Conservation (phyloP, 2,329 filamentous ascomycete species). For the Fusarium tricinctum region DNA sequence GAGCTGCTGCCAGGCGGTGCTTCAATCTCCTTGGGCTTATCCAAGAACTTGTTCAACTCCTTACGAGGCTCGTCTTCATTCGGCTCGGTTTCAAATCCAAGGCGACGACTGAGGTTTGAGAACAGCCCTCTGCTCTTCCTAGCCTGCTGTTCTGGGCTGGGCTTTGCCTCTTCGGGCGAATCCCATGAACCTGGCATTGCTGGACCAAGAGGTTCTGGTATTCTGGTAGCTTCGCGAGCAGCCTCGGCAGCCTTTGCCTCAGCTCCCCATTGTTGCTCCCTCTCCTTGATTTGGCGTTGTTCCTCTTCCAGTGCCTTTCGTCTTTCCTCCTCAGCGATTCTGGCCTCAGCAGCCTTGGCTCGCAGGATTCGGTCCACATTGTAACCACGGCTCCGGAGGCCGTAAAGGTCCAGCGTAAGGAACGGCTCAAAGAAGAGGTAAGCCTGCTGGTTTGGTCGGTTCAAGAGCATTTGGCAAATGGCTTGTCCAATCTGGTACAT, state of each 20-base stretch:
- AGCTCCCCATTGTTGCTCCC: conserved; percentile 60
- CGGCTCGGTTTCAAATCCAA: conserved; percentile 73
- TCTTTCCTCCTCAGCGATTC: conserved; percentile 86
- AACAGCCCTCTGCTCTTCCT: conserved; percentile 72
- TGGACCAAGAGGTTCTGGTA: conserved; percentile 58
- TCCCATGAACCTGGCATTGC: conserved; percentile 84
- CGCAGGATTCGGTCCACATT: conserved; percentile 96
- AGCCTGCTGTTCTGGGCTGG: conserved; percentile 52
- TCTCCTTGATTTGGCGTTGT: conserved; percentile 73
- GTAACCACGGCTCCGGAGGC: conserved; percentile 89
- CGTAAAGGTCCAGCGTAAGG: conserved; percentile 84
- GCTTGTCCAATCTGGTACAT: conserved; percentile 94
- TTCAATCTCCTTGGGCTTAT: conserved; percentile 48
- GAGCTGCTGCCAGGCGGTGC: conserved; percentile 33
- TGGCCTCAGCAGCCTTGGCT: conserved; percentile 87
- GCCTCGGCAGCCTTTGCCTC: conserved; percentile 58
- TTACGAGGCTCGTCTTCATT: conserved; percentile 59
- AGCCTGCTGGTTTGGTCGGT: conserved; percentile 87
- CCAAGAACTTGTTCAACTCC: conserved; percentile 61
- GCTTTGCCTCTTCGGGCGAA: conserved; percentile 67
- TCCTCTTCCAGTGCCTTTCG: conserved; percentile 81
- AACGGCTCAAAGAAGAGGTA: conserved; percentile 93
- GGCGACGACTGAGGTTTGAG: conserved; percentile 74
- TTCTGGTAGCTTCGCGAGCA: conserved; percentile 57
- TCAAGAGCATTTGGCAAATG: conserved; percentile 83